A percentile compares a stretch with the other conserved stretches of the same genome.
Conservation (phyloP, 345 rosid genomes). For the Eucalyptus rudis region DNA sequence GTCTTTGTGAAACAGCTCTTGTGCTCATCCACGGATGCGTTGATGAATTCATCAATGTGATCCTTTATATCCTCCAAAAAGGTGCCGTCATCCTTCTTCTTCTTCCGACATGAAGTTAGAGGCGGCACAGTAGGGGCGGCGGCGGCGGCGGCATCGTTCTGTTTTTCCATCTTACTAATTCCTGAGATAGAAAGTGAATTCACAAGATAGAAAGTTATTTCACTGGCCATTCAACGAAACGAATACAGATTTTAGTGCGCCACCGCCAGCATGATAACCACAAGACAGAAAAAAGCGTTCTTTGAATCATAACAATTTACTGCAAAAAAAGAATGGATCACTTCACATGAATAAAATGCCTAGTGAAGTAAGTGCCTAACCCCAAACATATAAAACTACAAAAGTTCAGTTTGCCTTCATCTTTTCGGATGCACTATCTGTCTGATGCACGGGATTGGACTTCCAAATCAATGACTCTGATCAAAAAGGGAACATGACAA, state of each 20-base stretch:
- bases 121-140: neutral
- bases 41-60: slow-evolving; percentile 78
- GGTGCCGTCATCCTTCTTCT: slow-evolving; percentile 57
- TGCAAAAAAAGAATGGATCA: neutral
- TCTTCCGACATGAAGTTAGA: slow-evolving; percentile 51
- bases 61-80: slow-evolving; percentile 71
- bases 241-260: neutral
- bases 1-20: slow-evolving; percentile 72
- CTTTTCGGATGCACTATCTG: neutral
- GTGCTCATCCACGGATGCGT: slow-evolving; percentile 86
- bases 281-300: neutral
- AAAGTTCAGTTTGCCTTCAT: neutral
- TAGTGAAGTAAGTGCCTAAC: neutral
- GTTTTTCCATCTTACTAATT: neutral
- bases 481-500: neutral
- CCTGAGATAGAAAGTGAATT: neutral
- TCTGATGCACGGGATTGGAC: neutral
- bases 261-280: neutral
- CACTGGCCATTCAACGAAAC: neutral
- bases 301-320: neutral
- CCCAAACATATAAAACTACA: neutral
- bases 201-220: neutral
- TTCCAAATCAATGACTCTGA: neutral
- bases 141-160: neutral
- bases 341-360: neutral